phyloP scores from a whole-genome alignment of 768 basidiomycete species.

The Leccinum olivaceopallidum region DNA sequence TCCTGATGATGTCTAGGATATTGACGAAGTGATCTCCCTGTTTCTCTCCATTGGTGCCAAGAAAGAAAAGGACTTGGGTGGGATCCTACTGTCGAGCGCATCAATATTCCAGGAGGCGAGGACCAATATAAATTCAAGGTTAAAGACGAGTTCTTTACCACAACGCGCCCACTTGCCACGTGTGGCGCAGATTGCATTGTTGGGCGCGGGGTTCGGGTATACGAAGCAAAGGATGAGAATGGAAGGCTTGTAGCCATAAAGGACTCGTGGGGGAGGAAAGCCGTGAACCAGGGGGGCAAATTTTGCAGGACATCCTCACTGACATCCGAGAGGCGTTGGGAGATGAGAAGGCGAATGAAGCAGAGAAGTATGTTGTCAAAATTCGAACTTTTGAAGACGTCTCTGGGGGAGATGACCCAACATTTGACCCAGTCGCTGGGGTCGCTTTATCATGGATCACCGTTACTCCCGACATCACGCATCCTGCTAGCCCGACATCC shows the following conservation, averaged over 20 bases:
- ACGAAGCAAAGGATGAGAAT: background rate
- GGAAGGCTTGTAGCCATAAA: constrained; percentile 2
- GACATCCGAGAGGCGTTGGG: background rate
- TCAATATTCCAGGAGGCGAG: background rate
- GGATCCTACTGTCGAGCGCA: constrained; percentile 8
- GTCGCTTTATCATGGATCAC: too few species aligned
- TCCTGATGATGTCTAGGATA: too few species aligned
- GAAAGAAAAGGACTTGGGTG: constrained; percentile 2
- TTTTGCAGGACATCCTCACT: background rate
- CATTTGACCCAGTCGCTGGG: too few species aligned
- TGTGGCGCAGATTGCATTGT: constrained; percentile 1
- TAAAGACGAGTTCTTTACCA: background rate
- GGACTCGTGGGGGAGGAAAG: constrained; percentile 7
- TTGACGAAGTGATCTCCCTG: too few species aligned
- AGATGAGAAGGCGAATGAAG: background rate
- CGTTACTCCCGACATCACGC: too few species aligned
- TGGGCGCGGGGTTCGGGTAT: constrained; percentile 2
- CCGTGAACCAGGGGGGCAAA: background rate
- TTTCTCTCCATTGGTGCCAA: too few species aligned
- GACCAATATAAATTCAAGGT: constrained; percentile 1
- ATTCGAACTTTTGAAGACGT: background rate
- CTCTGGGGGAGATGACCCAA: too few species aligned
- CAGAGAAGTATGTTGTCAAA: background rate
- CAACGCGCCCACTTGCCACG: background rate
- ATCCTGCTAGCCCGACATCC: too few species aligned